These are phyloP conservation scores for Emmonsiellopsis sp. DNA, from an alignment of 2,329 filamentous ascomycete genomes.

Conservation along the genomic window DNA sequence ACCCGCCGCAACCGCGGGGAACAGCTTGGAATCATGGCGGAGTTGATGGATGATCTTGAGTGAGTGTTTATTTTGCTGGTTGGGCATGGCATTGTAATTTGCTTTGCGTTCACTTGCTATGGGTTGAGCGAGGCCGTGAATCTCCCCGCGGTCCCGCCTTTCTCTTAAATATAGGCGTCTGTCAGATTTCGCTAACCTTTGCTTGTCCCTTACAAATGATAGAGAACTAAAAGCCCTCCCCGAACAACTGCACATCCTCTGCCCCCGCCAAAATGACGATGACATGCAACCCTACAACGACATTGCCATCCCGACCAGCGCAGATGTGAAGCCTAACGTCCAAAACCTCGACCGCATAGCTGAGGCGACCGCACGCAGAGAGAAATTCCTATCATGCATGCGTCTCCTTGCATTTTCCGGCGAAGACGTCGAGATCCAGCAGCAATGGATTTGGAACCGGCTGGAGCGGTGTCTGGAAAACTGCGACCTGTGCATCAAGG, in stretches of 20 bases:
- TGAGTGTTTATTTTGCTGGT: constrained; percentile 17
- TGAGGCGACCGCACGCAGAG: constrained; percentile 47
- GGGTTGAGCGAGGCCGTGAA: background rate
- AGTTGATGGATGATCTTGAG: constrained; percentile 35
- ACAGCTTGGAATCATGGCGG: constrained; percentile 18
- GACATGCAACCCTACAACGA: constrained; percentile 57
- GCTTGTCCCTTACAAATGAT: constrained; percentile 1
- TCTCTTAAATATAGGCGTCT: background rate
- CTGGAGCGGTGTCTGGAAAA: constrained; percentile 51
- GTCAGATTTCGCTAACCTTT: background rate
- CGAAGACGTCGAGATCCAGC: constrained; percentile 51
- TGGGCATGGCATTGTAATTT: background rate
- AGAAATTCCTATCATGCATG: constrained; percentile 58
- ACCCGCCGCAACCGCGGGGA: background rate
- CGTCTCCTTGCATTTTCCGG: constrained; percentile 59
- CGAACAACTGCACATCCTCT: constrained; percentile 54
- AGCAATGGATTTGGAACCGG: constrained; percentile 49
- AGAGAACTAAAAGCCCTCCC: constrained; percentile 38
- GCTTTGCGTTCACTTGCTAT: background rate
- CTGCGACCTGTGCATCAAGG: constrained; percentile 63
- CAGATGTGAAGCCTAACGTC: constrained; percentile 35
- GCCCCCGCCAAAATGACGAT: constrained; percentile 54
- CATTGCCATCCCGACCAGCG: constrained; percentile 26
- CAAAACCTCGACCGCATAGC: constrained; percentile 38
- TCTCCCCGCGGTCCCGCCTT: background rate